A percentile compares a stretch with the other conserved stretches of the same genome.
Evolutionary conservation across 2,329 filamentous ascomycete species (phyloP).

Genomic region (Atkinsonella hypoxylon): DNA sequence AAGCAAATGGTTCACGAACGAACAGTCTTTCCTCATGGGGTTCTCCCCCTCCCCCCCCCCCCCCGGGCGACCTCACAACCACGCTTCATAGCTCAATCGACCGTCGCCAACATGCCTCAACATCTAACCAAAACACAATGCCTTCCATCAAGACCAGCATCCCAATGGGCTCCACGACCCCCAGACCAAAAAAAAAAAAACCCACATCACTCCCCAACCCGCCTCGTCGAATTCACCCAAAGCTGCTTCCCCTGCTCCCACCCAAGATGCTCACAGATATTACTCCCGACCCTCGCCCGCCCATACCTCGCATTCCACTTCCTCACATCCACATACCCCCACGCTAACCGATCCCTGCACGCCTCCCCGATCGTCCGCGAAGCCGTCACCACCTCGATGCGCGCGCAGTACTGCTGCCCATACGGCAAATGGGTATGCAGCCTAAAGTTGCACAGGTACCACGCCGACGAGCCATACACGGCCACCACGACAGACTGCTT

Average conservation of each 20-base stretch:
- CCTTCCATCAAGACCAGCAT: not conserved
- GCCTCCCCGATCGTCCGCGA: not conserved
- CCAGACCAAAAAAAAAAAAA: too few species aligned
- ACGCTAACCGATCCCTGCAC: not conserved
- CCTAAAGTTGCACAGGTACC: slow-evolving; percentile 6
- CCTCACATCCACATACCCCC: not conserved
- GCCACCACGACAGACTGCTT: slow-evolving; percentile 1
- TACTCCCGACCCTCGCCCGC: not conserved
- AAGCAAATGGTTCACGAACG: too few species aligned
- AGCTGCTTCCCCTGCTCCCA: not conserved
- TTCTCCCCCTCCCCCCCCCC: too few species aligned
- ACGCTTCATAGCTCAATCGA: too few species aligned
- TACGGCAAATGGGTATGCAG: not conserved
- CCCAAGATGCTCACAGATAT: not conserved
- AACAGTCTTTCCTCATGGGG: too few species aligned
- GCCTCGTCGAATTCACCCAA: not conserved
- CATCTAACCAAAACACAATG: too few species aligned
- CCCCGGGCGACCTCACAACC: too few species aligned
- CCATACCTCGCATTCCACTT: not conserved
- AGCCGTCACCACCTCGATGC: not conserved
- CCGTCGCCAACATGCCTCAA: too few species aligned
- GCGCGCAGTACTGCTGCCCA: not conserved
- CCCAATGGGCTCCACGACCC: too few species aligned
- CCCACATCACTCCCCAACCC: too few species aligned
- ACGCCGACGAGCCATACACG: not conserved